phyloP scores from a whole-genome alignment of 192 early-diverging fungal genomes.

The Coemansia sp. region DNA sequence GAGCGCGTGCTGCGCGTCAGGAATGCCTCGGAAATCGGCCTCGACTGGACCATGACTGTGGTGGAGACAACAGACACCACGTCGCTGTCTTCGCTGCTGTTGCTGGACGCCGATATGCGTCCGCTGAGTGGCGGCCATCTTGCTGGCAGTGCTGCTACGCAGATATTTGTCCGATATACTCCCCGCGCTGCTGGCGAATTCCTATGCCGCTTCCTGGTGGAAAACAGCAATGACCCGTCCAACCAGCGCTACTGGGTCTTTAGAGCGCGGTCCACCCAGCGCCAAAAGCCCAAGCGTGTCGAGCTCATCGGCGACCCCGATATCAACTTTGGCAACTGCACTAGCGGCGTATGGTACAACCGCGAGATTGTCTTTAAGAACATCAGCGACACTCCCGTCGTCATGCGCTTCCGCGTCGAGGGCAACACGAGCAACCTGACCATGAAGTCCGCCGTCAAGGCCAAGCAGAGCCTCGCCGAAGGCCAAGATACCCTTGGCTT shows the following conservation, averaged over 20 bases:
- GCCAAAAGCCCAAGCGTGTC: slow-evolving; percentile 65
- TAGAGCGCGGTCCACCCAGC: slow-evolving; percentile 75
- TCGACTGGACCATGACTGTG: slow-evolving; percentile 75
- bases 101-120: slow-evolving; percentile 16
- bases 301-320: slow-evolving; percentile 66
- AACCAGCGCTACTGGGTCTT: slow-evolving; percentile 82
- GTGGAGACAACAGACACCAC: slow-evolving; percentile 33
- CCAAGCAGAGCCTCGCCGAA: not conserved
- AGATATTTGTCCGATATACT: slow-evolving; percentile 83
- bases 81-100: slow-evolving; percentile 28
- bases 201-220: slow-evolving; percentile 84
- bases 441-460: slow-evolving; percentile 22
- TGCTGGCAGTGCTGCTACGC: slow-evolving; percentile 66
- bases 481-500: too few relatives aligned
- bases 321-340: slow-evolving; percentile 95
- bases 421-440: slow-evolving; percentile 35
- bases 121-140: slow-evolving; percentile 53
- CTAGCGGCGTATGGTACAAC: slow-evolving; percentile 84
- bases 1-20: slow-evolving; percentile 89
- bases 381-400: slow-evolving; percentile 71
- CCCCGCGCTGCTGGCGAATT: slow-evolving; percentile 91
- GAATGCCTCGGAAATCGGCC: slow-evolving; percentile 89
- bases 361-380: slow-evolving; percentile 83
- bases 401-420: slow-evolving; percentile 70
- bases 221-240: slow-evolving; percentile 86